phyloP scores from a whole-genome alignment of 495 filamentous ascomycete species.

The Clavariopsis aquatica region DNA sequence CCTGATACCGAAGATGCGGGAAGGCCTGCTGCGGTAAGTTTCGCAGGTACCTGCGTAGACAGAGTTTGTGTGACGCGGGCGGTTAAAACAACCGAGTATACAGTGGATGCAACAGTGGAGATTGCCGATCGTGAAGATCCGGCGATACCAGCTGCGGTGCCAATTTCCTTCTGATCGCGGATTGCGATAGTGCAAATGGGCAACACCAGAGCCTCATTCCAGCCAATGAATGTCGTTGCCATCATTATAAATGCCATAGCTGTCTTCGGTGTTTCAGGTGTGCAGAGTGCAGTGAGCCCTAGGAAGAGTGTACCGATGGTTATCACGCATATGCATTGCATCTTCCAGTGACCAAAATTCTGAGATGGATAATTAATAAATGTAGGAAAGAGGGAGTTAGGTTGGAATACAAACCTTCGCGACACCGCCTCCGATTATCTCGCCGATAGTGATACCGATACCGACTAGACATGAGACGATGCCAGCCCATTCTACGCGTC shows the following conservation, averaged over 20 bases:
- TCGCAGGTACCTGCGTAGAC: conserved; percentile 20
- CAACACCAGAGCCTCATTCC: conserved; percentile 35
- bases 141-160: conserved; percentile 35
- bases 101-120: conserved; percentile 26
- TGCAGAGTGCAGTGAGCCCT: conserved; percentile 22
- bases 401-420: conserved; percentile 13
- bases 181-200: conserved; percentile 38
- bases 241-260: conserved; percentile 29
- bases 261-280: conserved; percentile 22
- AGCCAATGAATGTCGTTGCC: conserved; percentile 37
- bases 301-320: conserved; percentile 29
- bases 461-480: conserved; percentile 26
- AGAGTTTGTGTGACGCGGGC: conserved; percentile 17
- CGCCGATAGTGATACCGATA: conserved; percentile 26
- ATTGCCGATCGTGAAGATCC: conserved; percentile 32
- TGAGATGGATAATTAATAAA: conserved; percentile 1
- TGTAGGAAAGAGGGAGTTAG: neutral
- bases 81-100: conserved; percentile 36
- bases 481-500: conserved; percentile 14
- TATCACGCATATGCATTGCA: conserved; percentile 32
- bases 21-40: conserved; percentile 26
- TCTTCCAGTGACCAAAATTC: conserved; percentile 29
- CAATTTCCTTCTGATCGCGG: conserved; percentile 38
- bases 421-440: conserved; percentile 26
- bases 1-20: conserved; percentile 24